phyloP scores from a whole-genome alignment of 306 rosid genomes.

The Hippophae tibetana region DNA sequence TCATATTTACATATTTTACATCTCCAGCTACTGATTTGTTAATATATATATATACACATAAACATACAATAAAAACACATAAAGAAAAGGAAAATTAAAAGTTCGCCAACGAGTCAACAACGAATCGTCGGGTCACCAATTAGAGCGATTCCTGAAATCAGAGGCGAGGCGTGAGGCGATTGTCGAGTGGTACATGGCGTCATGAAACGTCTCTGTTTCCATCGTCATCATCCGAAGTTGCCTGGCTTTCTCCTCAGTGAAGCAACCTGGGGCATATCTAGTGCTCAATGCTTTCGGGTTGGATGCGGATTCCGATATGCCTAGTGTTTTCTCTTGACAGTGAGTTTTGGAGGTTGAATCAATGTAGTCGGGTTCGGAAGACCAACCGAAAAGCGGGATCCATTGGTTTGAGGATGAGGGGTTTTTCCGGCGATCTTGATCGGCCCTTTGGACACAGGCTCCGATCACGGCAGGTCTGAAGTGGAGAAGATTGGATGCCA shows the following conservation, averaged over 20 bases:
- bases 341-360: slow-evolving; percentile 25
- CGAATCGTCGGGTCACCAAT: slow-evolving; percentile 19
- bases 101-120: background rate
- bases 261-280: slow-evolving; percentile 54
- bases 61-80: too few species aligned
- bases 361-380: slow-evolving; percentile 80
- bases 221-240: slow-evolving; percentile 59
- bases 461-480: slow-evolving; percentile 27
- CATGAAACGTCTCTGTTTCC: slow-evolving; percentile 58
- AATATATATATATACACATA: too few species aligned
- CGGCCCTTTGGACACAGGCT: slow-evolving; percentile 38
- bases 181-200: slow-evolving; percentile 88
- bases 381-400: slow-evolving; percentile 72
- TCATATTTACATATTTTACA: too few species aligned
- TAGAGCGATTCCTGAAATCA: slow-evolving; percentile 48
- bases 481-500: slow-evolving; percentile 45
- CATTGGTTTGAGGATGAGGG: slow-evolving; percentile 56
- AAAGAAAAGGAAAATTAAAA: too few species aligned
- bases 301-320: slow-evolving; percentile 6
- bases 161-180: slow-evolving; percentile 88
- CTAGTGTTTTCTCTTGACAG: slow-evolving; percentile 8
- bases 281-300: slow-evolving; percentile 21
- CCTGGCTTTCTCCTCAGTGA: slow-evolving; percentile 85
- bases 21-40: too few species aligned
- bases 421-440: slow-evolving; percentile 23